Conservation (phyloP, 306 rosid genomes). For the Ziziphus jujuba region DNA sequence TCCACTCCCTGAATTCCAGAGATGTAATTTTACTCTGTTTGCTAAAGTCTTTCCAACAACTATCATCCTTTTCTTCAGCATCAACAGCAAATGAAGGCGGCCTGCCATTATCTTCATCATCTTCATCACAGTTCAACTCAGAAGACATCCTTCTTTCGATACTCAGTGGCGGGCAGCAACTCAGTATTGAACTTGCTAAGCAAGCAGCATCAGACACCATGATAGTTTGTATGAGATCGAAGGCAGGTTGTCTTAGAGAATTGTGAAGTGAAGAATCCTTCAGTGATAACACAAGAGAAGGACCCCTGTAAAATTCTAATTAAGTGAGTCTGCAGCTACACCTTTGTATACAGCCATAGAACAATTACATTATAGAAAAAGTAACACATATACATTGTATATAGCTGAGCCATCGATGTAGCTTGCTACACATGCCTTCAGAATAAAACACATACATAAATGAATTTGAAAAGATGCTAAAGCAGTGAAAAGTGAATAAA, state of each 20-base stretch:
- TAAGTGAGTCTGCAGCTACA: constrained; percentile 30
- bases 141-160: constrained; percentile 32
- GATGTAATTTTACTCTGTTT: constrained; percentile 62
- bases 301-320: constrained; percentile 74
- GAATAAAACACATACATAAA: not conserved
- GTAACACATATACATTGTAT: not conserved
- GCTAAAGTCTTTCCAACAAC: constrained; percentile 73
- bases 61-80: constrained; percentile 51
- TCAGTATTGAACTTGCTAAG: constrained; percentile 55
- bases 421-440: not conserved
- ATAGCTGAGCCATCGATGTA: constrained; percentile 11
- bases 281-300: constrained; percentile 84
- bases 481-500: not conserved
- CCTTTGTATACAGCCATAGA: constrained; percentile 16
- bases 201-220: constrained; percentile 89
- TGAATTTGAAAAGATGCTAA: not conserved
- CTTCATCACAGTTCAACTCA: constrained; percentile 31
- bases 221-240: constrained; percentile 83
- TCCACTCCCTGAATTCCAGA: constrained; percentile 71
- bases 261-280: constrained; percentile 88
- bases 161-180: constrained; percentile 36
- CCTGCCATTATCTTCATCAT: constrained; percentile 50
- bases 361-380: constrained; percentile 19
- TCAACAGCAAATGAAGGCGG: constrained; percentile 33
- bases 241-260: constrained; percentile 94